A percentile compares a stretch with the other conserved stretches of the same genome.
phyloP scores from a whole-genome alignment of 805 yeast species.

The Lipomyces yamadae region DNA sequence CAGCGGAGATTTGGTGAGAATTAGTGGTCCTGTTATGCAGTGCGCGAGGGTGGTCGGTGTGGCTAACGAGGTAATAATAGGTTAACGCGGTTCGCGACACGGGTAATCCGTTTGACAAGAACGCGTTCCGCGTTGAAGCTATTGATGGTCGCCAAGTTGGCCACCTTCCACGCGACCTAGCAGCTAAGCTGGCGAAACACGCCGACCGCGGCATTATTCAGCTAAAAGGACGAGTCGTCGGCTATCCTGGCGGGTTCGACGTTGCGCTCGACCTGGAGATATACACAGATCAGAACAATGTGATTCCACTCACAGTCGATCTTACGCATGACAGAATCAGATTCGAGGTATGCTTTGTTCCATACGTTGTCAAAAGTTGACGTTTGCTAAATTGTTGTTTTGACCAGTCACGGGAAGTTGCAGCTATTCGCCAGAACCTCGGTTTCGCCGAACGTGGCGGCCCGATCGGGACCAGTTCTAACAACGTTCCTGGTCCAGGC shows the following conservation, averaged over 20 bases:
- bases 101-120: slow-evolving; percentile 6
- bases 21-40: not conserved
- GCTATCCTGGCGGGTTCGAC: slow-evolving; percentile 2
- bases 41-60: too few species aligned
- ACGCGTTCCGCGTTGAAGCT: slow-evolving; percentile 18
- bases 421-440: not conserved
- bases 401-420: slow-evolving; percentile 1
- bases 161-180: slow-evolving; percentile 13
- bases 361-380: not conserved
- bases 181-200: slow-evolving; percentile 11
- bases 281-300: not conserved
- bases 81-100: slow-evolving; percentile 12
- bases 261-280: slow-evolving; percentile 7
- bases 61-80: not conserved
- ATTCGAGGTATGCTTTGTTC: not conserved
- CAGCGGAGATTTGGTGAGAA: not conserved
- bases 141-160: slow-evolving; percentile 11
- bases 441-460: not conserved
- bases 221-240: slow-evolving; percentile 7
- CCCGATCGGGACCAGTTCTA: not conserved
- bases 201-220: slow-evolving; percentile 13
- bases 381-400: not conserved
- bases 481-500: not conserved
- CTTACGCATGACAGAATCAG: not conserved
- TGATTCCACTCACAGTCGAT: not conserved